These are phyloP conservation scores for Sphagnum contortum DNA, from an alignment of 225 moss, liverwort and hornwort genomes.

Conservation along the genomic window DNA sequence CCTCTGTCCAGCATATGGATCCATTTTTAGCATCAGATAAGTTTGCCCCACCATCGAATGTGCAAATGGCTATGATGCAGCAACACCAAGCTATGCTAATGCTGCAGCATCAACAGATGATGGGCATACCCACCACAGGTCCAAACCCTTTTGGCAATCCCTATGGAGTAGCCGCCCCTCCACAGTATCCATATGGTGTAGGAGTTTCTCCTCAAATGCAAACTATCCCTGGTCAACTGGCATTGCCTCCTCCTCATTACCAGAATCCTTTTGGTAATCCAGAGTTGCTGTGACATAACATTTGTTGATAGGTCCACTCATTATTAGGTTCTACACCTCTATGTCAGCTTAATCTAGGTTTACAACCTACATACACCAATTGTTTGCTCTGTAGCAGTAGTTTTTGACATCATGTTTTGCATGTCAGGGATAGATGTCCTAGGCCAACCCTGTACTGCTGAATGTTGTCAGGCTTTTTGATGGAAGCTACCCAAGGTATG, in stretches of 20 bases:
- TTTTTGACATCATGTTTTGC: too few relatives aligned
- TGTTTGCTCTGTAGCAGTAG: too few relatives aligned
- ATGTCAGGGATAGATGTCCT: too few relatives aligned
- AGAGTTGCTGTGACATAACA: slow-evolving; percentile 20
- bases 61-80: slow-evolving; percentile 28
- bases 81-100: slow-evolving; percentile 26
- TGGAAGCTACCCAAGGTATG: too few relatives aligned
- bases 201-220: slow-evolving; percentile 1
- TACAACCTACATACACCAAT: too few relatives aligned
- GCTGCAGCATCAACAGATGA: slow-evolving; percentile 27
- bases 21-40: slow-evolving; percentile 26
- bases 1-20: slow-evolving; percentile 14
- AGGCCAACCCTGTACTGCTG: too few relatives aligned
- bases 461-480: too few relatives aligned
- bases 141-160: slow-evolving; percentile 12
- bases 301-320: too few relatives aligned
- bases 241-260: slow-evolving; percentile 15
- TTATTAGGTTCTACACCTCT: too few relatives aligned
- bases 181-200: too few relatives aligned
- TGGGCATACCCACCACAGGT: slow-evolving; percentile 10
- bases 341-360: too few relatives aligned
- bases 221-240: slow-evolving; percentile 3
- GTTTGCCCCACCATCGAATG: slow-evolving; percentile 22
- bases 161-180: slow-evolving; percentile 11
- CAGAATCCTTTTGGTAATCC: slow-evolving; percentile 38